These are phyloP conservation scores for Exophiala calicioides DNA, from an alignment of 2,329 filamentous ascomycete species.

Conservation along the genomic window DNA sequence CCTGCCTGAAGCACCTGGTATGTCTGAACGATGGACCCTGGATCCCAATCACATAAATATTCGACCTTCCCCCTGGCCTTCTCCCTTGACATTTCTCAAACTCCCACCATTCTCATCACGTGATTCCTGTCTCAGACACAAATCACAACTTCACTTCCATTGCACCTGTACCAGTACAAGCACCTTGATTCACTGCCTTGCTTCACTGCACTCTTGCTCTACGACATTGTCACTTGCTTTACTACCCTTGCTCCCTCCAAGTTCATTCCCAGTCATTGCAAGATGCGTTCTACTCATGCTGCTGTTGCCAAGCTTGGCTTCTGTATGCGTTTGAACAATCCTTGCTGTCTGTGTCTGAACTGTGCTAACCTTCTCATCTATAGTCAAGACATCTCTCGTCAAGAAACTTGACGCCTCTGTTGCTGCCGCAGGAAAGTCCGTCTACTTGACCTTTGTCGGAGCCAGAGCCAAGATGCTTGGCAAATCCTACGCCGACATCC, in stretches of 20 bases:
- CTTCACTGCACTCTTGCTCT: too few relatives aligned
- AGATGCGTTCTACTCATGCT: neutral
- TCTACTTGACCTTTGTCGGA: conserved; percentile 22
- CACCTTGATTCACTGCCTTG: too few relatives aligned
- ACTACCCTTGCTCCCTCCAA: neutral
- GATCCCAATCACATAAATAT: too few relatives aligned
- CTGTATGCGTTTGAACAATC: conserved; percentile 4
- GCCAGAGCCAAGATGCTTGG: conserved; percentile 26
- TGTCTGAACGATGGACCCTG: too few relatives aligned
- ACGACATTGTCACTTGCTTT: neutral
- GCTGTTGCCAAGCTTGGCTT: conserved; percentile 6
- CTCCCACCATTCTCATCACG: too few relatives aligned
- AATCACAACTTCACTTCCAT: too few relatives aligned
- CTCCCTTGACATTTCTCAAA: too few relatives aligned
- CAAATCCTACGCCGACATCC: conserved; percentile 23
- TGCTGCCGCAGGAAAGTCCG: conserved; percentile 14
- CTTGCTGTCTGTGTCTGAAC: neutral
- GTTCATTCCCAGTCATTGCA: neutral
- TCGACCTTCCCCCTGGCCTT: too few relatives aligned
- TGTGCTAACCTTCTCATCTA: conserved; percentile 7
- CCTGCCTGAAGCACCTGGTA: too few relatives aligned
- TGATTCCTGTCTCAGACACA: too few relatives aligned
- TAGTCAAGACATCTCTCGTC: conserved; percentile 9
- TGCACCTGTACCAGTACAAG: too few relatives aligned
- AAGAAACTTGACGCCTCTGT: conserved; percentile 18